phyloP scores from a whole-genome alignment of 2,329 filamentous ascomycete species.

The Piedraia hortae region DNA sequence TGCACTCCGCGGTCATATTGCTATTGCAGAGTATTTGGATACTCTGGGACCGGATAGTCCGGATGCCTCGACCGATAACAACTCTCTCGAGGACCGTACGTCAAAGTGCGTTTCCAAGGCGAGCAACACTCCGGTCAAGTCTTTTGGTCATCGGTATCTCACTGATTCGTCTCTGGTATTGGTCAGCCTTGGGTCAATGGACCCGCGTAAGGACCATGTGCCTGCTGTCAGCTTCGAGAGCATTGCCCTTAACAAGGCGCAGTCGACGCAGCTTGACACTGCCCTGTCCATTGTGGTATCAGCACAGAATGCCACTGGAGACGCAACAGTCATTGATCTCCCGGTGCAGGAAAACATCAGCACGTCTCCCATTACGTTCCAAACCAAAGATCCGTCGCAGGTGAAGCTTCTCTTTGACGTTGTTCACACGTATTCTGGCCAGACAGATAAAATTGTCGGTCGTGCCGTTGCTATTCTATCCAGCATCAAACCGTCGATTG shows the following conservation, averaged over 20 bases:
- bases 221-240: slow-evolving; percentile 66
- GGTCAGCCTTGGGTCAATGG: slow-evolving; percentile 84
- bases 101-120: slow-evolving; percentile 13
- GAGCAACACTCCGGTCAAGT: slow-evolving; percentile 38
- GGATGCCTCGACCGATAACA: slow-evolving; percentile 4
- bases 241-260: slow-evolving; percentile 65
- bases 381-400: slow-evolving; percentile 44
- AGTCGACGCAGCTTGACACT: slow-evolving; percentile 81
- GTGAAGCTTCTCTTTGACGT: slow-evolving; percentile 88
- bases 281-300: slow-evolving; percentile 77
- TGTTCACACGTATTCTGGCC: slow-evolving; percentile 75
- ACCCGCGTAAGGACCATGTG: slow-evolving; percentile 47
- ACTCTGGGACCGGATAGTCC: slow-evolving; percentile 21
- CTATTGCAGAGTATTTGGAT: slow-evolving; percentile 44
- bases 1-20: slow-evolving; percentile 62
- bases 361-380: slow-evolving; percentile 82
- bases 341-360: slow-evolving; percentile 83
- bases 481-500: slow-evolving; percentile 56
- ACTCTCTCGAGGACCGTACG: slow-evolving; percentile 25
- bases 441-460: slow-evolving; percentile 49
- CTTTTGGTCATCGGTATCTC: slow-evolving; percentile 86
- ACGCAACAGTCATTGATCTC: slow-evolving; percentile 70
- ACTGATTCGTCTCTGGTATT: slow-evolving; percentile 70
- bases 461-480: slow-evolving; percentile 71
- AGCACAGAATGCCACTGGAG: slow-evolving; percentile 58